These are phyloP conservation scores for Myxozyma nipponensis DNA, from an alignment of 805 yeast genomes.

Conservation along the genomic window DNA sequence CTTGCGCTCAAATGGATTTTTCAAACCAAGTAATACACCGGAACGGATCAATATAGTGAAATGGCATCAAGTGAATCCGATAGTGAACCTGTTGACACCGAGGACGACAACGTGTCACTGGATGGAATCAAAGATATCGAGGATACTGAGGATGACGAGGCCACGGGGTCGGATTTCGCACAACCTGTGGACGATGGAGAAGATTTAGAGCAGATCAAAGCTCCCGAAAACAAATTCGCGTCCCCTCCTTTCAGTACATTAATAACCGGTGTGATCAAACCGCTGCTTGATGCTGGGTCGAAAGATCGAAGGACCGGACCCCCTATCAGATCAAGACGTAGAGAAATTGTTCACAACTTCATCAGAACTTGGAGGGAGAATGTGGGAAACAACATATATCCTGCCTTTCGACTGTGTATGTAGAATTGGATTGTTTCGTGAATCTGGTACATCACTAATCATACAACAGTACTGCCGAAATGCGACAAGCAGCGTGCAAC, in stretches of 20 bases:
- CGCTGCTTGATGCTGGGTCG: conserved; percentile 36
- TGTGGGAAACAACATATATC: conserved; percentile 63
- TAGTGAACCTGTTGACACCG: too few species aligned
- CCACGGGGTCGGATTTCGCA: background rate
- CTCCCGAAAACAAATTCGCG: conserved; percentile 41
- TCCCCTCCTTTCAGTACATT: conserved; percentile 44
- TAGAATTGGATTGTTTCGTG: background rate
- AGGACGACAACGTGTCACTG: background rate
- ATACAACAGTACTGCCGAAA: conserved; percentile 52
- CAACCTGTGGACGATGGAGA: background rate
- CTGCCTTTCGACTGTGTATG: conserved; percentile 53
- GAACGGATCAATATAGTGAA: too few species aligned
- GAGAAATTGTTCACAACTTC: conserved; percentile 40
- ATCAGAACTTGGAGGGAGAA: conserved; percentile 49
- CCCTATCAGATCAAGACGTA: conserved; percentile 28
- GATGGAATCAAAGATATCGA: background rate
- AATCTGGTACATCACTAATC: too few species aligned
- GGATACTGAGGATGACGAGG: background rate
- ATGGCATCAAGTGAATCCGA: too few species aligned
- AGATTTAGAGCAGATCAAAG: conserved; percentile 2
- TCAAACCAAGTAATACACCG: too few species aligned
- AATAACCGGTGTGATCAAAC: conserved; percentile 43
- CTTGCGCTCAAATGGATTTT: too few species aligned
- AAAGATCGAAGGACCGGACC: conserved; percentile 26
- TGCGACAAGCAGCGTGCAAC: conserved; percentile 52